Conservation (phyloP, 2,329 filamentous ascomycete genomes). For the Aspergillus neotritici region DNA sequence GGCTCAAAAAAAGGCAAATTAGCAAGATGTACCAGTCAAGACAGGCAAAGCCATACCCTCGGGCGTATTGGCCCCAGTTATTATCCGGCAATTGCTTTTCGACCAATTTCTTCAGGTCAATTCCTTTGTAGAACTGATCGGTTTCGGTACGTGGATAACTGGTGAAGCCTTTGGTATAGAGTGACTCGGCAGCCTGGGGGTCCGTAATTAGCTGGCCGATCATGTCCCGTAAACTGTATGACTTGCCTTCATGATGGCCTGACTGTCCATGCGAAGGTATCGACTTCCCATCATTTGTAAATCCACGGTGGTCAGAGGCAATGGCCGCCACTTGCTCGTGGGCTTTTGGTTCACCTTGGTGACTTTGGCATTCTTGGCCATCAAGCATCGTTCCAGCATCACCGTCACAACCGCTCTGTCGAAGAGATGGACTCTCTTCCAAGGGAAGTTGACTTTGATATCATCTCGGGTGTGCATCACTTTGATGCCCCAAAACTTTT, state of each 20-base stretch:
- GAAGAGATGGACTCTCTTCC: constrained; percentile 77
- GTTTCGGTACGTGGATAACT: constrained; percentile 97
- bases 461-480: constrained; percentile 71
- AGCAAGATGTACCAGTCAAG: constrained; percentile 1
- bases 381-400: constrained; percentile 78
- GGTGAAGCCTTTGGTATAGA: constrained; percentile 94
- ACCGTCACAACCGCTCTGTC: constrained; percentile 76
- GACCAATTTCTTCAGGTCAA: constrained; percentile 73
- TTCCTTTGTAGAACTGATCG: constrained; percentile 85
- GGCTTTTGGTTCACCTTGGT: constrained; percentile 84
- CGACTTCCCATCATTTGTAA: constrained; percentile 91
- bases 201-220: constrained; percentile 1
- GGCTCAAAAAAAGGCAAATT: not conserved
- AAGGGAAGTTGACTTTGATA: constrained; percentile 76
- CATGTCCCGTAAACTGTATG: not conserved
- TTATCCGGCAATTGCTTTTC: constrained; percentile 75
- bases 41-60: constrained; percentile 39
- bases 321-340: constrained; percentile 86
- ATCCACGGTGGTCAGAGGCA: constrained; percentile 92
- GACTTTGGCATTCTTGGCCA: constrained; percentile 70
- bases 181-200: constrained; percentile 61
- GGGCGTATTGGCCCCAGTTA: constrained; percentile 76
- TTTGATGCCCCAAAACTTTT: constrained; percentile 89
- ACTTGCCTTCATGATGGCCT: constrained; percentile 72
- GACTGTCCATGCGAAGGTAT: constrained; percentile 84